A percentile compares a stretch with the other conserved stretches of the same genome.
Conservation (phyloP, 2,329 filamentous ascomycete genomes). For the Aspergillus melleus region DNA sequence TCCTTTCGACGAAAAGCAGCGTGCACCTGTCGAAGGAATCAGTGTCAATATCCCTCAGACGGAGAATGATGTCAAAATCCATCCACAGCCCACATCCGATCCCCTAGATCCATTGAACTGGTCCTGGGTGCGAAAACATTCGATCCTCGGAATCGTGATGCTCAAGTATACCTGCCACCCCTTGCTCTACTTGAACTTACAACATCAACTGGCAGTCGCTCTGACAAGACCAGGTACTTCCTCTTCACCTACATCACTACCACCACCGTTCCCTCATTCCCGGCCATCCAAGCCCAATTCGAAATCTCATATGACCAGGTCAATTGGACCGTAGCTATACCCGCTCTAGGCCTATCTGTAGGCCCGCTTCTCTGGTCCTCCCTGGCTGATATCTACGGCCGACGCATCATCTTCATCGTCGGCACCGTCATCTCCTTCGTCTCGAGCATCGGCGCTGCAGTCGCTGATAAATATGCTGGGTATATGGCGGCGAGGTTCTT, state of each 20-base stretch:
- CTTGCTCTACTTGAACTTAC: neutral
- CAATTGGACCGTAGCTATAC: constrained; percentile 58
- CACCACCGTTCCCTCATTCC: constrained; percentile 56
- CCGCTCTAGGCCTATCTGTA: constrained; percentile 51
- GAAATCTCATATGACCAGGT: constrained; percentile 47
- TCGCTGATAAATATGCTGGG: constrained; percentile 43
- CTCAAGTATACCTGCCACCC: constrained; percentile 42
- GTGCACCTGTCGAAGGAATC: neutral
- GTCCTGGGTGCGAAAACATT: constrained; percentile 49
- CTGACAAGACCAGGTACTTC: constrained; percentile 47
- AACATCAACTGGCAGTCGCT: neutral
- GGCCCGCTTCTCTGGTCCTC: constrained; percentile 55
- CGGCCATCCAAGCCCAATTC: constrained; percentile 50
- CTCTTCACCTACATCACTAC: constrained; percentile 61
- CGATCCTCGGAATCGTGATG: constrained; percentile 55
- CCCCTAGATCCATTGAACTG: constrained; percentile 58
- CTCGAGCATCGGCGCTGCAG: constrained; percentile 45
- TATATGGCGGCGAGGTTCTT: constrained; percentile 63
- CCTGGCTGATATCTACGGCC: constrained; percentile 54
- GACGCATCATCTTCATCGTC: constrained; percentile 51
- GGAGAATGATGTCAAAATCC: constrained; percentile 33
- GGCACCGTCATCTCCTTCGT: constrained; percentile 45
- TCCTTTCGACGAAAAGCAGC: constrained; percentile 4
- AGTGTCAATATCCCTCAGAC: constrained; percentile 5
- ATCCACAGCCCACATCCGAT: constrained; percentile 48